These are phyloP conservation scores for Toxicodendron radicans DNA, from an alignment of 345 rosid genomes.

Conservation along the genomic window DNA sequence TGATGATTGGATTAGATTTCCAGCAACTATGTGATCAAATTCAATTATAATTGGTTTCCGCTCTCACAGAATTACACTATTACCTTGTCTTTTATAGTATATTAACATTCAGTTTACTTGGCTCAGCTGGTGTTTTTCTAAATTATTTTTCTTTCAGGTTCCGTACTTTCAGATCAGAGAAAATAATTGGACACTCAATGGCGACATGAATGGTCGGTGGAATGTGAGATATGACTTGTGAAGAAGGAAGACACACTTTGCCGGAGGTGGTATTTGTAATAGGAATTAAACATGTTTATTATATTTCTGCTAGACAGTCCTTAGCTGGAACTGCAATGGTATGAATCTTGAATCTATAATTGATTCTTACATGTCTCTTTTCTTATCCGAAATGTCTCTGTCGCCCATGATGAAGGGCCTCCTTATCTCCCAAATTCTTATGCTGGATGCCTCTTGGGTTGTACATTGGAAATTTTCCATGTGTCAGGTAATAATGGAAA, in stretches of 20 bases:
- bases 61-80: not conserved
- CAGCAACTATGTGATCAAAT: not conserved
- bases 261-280: slow-evolving; percentile 18
- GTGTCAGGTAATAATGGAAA: not conserved
- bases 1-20: too few relatives aligned
- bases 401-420: not conserved
- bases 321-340: slow-evolving; percentile 5
- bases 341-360: slow-evolving; percentile 3
- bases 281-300: slow-evolving; percentile 12
- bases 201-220: slow-evolving; percentile 81
- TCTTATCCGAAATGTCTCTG: not conserved
- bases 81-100: not conserved
- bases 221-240: slow-evolving; percentile 72
- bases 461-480: not conserved
- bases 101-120: not conserved
- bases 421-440: not conserved
- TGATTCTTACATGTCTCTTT: not conserved
- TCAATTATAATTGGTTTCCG: not conserved
- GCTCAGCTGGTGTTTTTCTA: slow-evolving; percentile 7
- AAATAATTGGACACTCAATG: slow-evolving; percentile 87
- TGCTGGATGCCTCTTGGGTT: not conserved
- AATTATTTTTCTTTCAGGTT: slow-evolving; percentile 45
- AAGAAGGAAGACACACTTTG: slow-evolving; percentile 14
- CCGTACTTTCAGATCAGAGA: slow-evolving; percentile 88
- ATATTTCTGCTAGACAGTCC: slow-evolving; percentile 2